Percentiles rank a stretch among this genome's conserved stretches.
Conservation (phyloP, 305 asterid genomes). For the Fraxinus baroniana region DNA sequence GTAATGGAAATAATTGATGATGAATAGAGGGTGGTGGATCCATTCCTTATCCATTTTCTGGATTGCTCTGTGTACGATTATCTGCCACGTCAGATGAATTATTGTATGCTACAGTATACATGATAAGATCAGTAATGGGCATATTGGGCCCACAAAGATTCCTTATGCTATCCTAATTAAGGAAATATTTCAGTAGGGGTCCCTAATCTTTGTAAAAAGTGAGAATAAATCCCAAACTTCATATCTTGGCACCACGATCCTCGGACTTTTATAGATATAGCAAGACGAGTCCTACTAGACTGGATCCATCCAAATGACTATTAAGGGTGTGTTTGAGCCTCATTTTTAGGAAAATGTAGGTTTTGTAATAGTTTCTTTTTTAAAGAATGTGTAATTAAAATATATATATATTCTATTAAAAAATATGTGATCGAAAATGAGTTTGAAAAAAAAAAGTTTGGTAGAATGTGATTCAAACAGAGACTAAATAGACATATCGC, state of each 20-base stretch:
- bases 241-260: neutral
- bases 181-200: neutral
- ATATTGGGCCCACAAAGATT: neutral
- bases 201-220: neutral
- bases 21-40: neutral
- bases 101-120: neutral
- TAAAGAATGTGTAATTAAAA: too few species aligned
- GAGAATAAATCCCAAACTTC: neutral
- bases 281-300: neutral
- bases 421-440: too few species aligned
- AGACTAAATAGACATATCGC: neutral
- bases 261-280: neutral
- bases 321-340: neutral
- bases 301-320: neutral
- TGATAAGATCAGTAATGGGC: neutral
- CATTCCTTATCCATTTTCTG: neutral
- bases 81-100: neutral
- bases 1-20: neutral
- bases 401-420: too few species aligned
- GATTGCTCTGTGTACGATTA: neutral
- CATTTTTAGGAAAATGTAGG: neutral
- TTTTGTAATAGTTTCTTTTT: too few species aligned
- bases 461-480: too few species aligned
- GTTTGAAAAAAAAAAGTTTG: too few species aligned
- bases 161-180: neutral